A percentile compares a stretch with the other conserved stretches of the same genome.
These are phyloP conservation scores for Hypoxylon rubiginosum DNA, from an alignment of 2,329 filamentous ascomycete genomes.

Conservation along the genomic window DNA sequence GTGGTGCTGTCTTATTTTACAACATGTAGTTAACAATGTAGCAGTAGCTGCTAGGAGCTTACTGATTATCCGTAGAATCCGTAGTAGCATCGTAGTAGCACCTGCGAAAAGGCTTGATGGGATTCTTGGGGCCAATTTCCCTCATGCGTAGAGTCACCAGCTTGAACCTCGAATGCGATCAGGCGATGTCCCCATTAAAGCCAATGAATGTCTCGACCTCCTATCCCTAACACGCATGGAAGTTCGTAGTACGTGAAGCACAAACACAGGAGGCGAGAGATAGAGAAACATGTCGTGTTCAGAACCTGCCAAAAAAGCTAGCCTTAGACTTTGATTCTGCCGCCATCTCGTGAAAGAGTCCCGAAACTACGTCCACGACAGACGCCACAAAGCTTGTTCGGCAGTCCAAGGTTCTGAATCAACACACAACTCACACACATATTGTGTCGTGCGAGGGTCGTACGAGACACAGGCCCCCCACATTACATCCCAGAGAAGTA, in stretches of 20 bases:
- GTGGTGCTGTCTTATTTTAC: slow-evolving; percentile 19
- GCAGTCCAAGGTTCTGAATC: slow-evolving; percentile 41
- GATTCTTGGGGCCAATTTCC: neutral
- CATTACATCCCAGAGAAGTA: slow-evolving; percentile 55
- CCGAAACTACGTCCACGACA: slow-evolving; percentile 34
- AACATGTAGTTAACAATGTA: slow-evolving; percentile 18
- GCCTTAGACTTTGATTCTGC: slow-evolving; percentile 38
- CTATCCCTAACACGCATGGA: slow-evolving; percentile 10
- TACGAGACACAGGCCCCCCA: slow-evolving; percentile 49
- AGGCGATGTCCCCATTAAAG: slow-evolving; percentile 7
- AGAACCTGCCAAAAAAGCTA: slow-evolving; percentile 43
- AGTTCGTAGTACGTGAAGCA: slow-evolving; percentile 16
- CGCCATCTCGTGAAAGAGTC: too few species aligned
- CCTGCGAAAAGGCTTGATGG: too few species aligned
- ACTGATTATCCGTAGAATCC: neutral
- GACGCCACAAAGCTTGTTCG: slow-evolving; percentile 43
- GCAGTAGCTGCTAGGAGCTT: neutral
- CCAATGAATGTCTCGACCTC: slow-evolving; percentile 9
- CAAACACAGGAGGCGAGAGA: slow-evolving; percentile 30
- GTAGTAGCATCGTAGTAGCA: too few species aligned
- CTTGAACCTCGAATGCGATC: slow-evolving; percentile 3
- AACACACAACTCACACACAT: slow-evolving; percentile 3
- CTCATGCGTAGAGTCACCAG: slow-evolving; percentile 2
- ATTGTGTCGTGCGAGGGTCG: slow-evolving; percentile 47
- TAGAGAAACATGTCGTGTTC: slow-evolving; percentile 37